Percentiles rank a stretch among this genome's conserved stretches.
Evolutionary conservation across 495 filamentous ascomycete genomes (phyloP).

Genomic region (Echria macrotheca): DNA sequence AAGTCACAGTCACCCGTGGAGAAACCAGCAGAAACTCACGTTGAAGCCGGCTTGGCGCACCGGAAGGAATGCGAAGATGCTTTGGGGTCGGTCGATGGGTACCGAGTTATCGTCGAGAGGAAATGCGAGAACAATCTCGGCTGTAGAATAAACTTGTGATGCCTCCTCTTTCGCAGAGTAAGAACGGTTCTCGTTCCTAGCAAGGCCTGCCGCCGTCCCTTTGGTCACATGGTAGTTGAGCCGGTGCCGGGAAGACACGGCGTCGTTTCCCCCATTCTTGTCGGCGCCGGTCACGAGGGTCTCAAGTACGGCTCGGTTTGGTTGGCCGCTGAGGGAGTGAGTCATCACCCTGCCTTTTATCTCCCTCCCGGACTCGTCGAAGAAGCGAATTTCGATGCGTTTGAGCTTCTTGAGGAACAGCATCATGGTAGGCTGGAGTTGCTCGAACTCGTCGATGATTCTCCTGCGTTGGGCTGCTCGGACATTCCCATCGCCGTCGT

Average conservation of each 20-base stretch:
- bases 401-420: slow-evolving; percentile 36
- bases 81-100: slow-evolving; percentile 24
- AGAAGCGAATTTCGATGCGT: slow-evolving; percentile 24
- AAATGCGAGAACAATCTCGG: slow-evolving; percentile 37
- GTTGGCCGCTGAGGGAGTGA: background rate
- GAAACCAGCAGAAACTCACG: slow-evolving; percentile 6
- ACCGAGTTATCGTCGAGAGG: slow-evolving; percentile 22
- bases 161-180: slow-evolving; percentile 19
- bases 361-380: slow-evolving; percentile 6
- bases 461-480: slow-evolving; percentile 15
- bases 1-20: background rate
- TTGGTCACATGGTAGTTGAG: slow-evolving; percentile 20
- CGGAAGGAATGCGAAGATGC: slow-evolving; percentile 35
- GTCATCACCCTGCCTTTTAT: background rate
- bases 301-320: slow-evolving; percentile 6
- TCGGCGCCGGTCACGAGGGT: background rate
- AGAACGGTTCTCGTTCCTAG: slow-evolving; percentile 27
- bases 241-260: background rate
- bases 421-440: slow-evolving; percentile 31
- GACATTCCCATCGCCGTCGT: slow-evolving; percentile 10
- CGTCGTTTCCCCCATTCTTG: background rate
- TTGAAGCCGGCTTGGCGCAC: slow-evolving; percentile 31
- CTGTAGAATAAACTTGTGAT: slow-evolving; percentile 13
- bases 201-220: slow-evolving; percentile 14
- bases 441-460: slow-evolving; percentile 26